Evolutionary conservation across 768 basidiomycete species (phyloP), one percentile per base, ranked within the genome.

Genomic region (Polyporus arcularius): DNA sequence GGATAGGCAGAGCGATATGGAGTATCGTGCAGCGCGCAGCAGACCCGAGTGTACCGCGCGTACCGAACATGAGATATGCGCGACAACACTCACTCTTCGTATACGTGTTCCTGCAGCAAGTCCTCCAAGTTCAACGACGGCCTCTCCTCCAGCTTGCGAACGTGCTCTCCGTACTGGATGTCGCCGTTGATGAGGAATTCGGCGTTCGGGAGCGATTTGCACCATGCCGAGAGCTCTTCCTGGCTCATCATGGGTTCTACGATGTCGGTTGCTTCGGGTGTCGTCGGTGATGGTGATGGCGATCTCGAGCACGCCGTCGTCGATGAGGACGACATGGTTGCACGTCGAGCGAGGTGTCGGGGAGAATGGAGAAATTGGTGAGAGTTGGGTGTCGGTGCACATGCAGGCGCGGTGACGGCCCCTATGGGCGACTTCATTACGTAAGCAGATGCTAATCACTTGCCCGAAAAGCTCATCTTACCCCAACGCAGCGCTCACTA

Each of bases 41-140:
- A 26, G 21, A 2, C 1, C 35, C 1, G 3, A 35, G 35, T 6
- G 6, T 35, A 35, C 11, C 35, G 35, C 35, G 35, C 7, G 1
- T 11, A 3, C 35, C 35, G 38, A 40, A 55, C 21, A 41, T 39
- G 49, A 21, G 32, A 28, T 64, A 57, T 31, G 62, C 39, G 56
- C 41, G 28, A 45, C 53, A 26, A 26, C 14, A 75, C 87, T 63
- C 70, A 92, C 89, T 90, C 88, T 64, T 89, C 88, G 71, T 88
- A 92, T 35, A 84, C 87, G 67, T 87, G 82, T 62, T 85, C 84
- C 67, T 90, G 86, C 55, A 92, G 82, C 49, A 92, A 76, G 68
- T 92, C 90, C 67, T 89, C 86, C 43, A 92, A 30, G 75, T 43
- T 81, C 78, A 63, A 91, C 0, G 82, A 75, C 89, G 57, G 53